These are phyloP conservation scores for Tranzscheliella williamsii DNA, from an alignment of 1,284 basidiomycete genomes.

Conservation along the genomic window DNA sequence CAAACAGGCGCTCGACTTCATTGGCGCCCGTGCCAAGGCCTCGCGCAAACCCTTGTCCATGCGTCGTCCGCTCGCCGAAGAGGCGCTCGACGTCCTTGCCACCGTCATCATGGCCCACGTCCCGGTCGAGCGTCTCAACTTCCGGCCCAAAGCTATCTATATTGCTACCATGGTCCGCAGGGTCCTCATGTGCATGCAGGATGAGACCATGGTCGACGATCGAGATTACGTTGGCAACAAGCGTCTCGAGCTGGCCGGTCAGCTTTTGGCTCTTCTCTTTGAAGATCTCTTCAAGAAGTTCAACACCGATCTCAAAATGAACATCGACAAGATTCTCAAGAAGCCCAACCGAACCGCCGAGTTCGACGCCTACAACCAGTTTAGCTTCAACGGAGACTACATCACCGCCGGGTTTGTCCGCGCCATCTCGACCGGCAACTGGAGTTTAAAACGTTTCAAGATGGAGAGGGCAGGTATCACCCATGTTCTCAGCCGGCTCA, in stretches of 20 bases:
- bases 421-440: constrained; percentile 98
- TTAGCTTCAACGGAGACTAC: constrained; percentile 82
- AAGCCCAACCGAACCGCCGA: constrained; percentile 93
- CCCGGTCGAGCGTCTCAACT: constrained; percentile 85
- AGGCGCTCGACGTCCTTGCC: constrained; percentile 91
- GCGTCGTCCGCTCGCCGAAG: constrained; percentile 84
- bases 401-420: constrained; percentile 95
- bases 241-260: constrained; percentile 94
- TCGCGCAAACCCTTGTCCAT: constrained; percentile 72
- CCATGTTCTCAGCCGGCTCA: constrained; percentile 93
- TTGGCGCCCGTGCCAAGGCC: constrained; percentile 87
- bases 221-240: constrained; percentile 99
- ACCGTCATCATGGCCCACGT: constrained; percentile 98
- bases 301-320: constrained; percentile 91
- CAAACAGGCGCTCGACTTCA: constrained; percentile 92
- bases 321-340: constrained; percentile 97
- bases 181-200: constrained; percentile 93
- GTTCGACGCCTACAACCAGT: constrained; percentile 92
- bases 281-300: constrained; percentile 99
- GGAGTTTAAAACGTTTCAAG: constrained; percentile 99
- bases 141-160: constrained; percentile 93
- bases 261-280: constrained; percentile 89
- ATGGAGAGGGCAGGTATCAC: constrained; percentile 99
- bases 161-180: constrained; percentile 96
- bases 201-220: constrained; percentile 96